A percentile compares a stretch with the other conserved stretches of the same genome.
These are phyloP conservation scores for Calonectria pteridis DNA, from an alignment of 2,329 filamentous ascomycete species.

Conservation along the genomic window DNA sequence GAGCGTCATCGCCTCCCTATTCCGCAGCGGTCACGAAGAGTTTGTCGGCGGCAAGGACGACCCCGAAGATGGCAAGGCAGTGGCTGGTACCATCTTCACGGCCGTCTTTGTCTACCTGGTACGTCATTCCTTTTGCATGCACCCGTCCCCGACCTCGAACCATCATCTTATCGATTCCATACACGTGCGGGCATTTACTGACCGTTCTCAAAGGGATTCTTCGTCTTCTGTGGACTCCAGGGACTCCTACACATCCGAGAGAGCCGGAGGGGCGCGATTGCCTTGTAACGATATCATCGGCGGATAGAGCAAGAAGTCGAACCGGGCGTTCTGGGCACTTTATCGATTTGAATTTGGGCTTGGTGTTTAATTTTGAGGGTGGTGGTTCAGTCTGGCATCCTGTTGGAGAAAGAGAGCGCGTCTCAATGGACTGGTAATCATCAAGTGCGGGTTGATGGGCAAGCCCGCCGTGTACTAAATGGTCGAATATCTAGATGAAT, in stretches of 20 bases:
- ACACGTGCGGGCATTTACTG: conserved; percentile 8
- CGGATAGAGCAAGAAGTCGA: conserved; percentile 40
- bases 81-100: conserved; percentile 87
- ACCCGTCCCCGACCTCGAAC: neutral
- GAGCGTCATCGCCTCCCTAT: conserved; percentile 76
- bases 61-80: conserved; percentile 79
- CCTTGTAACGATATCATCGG: conserved; percentile 61
- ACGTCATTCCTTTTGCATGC: conserved; percentile 56
- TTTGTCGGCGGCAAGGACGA: conserved; percentile 82
- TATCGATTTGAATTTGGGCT: conserved; percentile 43
- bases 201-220: conserved; percentile 75
- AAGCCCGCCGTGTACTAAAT: conserved; percentile 37
- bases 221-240: conserved; percentile 92
- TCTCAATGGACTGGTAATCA: conserved; percentile 30
- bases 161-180: neutral
- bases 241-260: conserved; percentile 88
- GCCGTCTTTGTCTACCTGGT: conserved; percentile 92
- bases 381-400: conserved; percentile 26
- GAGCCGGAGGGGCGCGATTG: conserved; percentile 86
- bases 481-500: conserved; percentile 40
- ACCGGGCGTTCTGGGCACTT: conserved; percentile 45
- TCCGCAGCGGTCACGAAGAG: conserved; percentile 83
- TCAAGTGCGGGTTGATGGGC: conserved; percentile 24
- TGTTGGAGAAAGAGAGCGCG: conserved; percentile 5
- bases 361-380: conserved; percentile 42